A percentile compares a stretch with the other conserved stretches of the same genome.
phyloP scores from a whole-genome alignment of 2,329 filamentous ascomycete genomes.

The Truncatella angustata region DNA sequence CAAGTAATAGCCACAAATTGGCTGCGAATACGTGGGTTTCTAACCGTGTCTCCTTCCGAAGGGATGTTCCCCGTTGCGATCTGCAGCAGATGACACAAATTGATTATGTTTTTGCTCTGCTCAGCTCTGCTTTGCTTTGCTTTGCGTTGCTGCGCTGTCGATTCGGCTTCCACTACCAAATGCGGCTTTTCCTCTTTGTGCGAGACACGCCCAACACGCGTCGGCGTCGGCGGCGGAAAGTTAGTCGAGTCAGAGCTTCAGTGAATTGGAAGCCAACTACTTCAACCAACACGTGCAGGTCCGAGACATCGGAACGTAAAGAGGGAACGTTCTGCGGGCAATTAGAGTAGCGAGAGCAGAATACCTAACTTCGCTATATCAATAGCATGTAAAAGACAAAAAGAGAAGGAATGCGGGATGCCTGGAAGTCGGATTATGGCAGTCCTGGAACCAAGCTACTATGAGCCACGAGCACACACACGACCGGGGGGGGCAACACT shows the following conservation, averaged over 20 bases:
- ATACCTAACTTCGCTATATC: neutral
- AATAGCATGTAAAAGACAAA: neutral
- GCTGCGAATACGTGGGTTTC: neutral
- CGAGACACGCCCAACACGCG: constrained; percentile 11
- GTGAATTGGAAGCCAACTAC: too few relatives aligned
- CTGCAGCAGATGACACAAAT: neutral
- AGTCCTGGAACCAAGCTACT: neutral
- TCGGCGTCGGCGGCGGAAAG: constrained; percentile 7
- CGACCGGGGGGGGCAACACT: neutral
- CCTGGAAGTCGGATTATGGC: neutral
- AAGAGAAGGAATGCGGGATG: neutral
- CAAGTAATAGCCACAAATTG: neutral
- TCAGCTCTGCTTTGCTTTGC: too few relatives aligned
- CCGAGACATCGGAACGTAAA: neutral
- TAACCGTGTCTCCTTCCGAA: neutral
- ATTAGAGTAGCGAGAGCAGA: neutral
- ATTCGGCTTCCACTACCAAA: constrained; percentile 6
- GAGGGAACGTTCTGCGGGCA: neutral
- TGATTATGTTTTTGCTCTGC: too few relatives aligned
- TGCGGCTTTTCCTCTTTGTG: constrained; percentile 11
- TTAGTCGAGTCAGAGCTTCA: constrained; percentile 8
- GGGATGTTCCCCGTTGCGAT: neutral
- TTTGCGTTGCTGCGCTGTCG: neutral
- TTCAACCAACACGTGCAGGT: constrained; percentile 1
- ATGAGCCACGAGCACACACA: neutral